Evolutionary conservation across 768 basidiomycete genomes (phyloP).

Genomic region (Paxillus rubicundulus): DNA sequence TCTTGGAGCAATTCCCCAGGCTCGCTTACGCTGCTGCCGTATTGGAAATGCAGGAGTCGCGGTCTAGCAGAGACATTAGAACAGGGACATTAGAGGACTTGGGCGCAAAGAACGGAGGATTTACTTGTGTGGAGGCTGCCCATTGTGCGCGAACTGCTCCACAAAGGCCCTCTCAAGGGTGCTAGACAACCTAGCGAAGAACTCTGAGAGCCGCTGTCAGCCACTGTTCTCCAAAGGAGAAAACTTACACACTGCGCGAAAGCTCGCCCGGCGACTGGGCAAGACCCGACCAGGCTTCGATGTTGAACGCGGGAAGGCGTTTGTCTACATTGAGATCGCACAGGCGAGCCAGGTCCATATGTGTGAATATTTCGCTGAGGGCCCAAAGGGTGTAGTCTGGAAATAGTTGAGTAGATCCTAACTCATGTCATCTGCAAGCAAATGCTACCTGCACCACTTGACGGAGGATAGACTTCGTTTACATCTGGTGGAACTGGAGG

Average conservation of each 20-base stretch:
- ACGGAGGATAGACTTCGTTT: slow-evolving; percentile 25
- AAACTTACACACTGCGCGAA: slow-evolving; percentile 35
- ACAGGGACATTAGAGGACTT: slow-evolving; percentile 6
- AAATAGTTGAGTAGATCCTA: neutral
- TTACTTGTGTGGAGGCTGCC: slow-evolving; percentile 33
- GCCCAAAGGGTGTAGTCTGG: slow-evolving; percentile 52
- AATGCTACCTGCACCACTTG: slow-evolving; percentile 37
- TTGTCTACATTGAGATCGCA: slow-evolving; percentile 54
- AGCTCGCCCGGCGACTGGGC: slow-evolving; percentile 40
- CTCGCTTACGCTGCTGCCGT: slow-evolving; percentile 44
- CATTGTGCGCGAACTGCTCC: slow-evolving; percentile 36
- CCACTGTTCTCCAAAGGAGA: slow-evolving; percentile 5
- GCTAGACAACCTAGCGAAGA: slow-evolving; percentile 43
- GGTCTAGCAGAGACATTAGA: slow-evolving; percentile 16
- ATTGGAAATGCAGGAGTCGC: slow-evolving; percentile 54
- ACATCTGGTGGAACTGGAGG: slow-evolving; percentile 19
- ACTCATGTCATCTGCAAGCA: slow-evolving; percentile 16
- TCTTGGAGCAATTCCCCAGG: slow-evolving; percentile 30
- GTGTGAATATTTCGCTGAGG: slow-evolving; percentile 63
- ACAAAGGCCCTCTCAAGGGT: slow-evolving; percentile 46
- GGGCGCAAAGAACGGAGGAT: neutral
- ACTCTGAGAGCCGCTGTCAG: slow-evolving; percentile 37
- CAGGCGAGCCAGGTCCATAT: slow-evolving; percentile 65
- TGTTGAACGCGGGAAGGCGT: slow-evolving; percentile 45
- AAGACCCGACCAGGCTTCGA: slow-evolving; percentile 38